Percentiles rank a stretch among this genome's conserved stretches.
These are phyloP conservation scores for Sesbania bispinosa DNA, from an alignment of 306 rosid species.

Conservation along the genomic window DNA sequence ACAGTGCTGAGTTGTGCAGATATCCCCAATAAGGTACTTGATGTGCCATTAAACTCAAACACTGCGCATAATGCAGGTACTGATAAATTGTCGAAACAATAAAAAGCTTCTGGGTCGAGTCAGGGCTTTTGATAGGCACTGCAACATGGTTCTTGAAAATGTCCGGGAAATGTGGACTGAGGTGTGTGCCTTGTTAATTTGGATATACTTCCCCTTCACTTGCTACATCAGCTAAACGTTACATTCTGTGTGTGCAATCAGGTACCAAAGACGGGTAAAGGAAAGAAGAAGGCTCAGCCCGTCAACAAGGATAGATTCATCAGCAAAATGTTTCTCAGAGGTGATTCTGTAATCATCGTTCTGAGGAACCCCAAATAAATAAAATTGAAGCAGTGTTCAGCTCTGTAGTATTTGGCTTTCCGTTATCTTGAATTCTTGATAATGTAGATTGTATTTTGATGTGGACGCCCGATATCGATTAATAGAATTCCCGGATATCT, in stretches of 20 bases:
- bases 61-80: slow-evolving; percentile 43
- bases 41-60: background rate
- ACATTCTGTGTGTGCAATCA: slow-evolving; percentile 1
- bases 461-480: background rate
- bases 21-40: background rate
- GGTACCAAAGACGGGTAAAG: slow-evolving; percentile 91
- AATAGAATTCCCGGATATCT: background rate
- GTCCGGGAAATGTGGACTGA: slow-evolving; percentile 99
- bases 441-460: background rate
- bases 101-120: slow-evolving; percentile 87
- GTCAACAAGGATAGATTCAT: slow-evolving; percentile 94
- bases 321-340: slow-evolving; percentile 87
- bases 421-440: background rate
- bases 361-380: slow-evolving; percentile 88
- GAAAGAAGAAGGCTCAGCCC: slow-evolving; percentile 85
- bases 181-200: slow-evolving; percentile 38
- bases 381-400: background rate
- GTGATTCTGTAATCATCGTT: slow-evolving; percentile 88
- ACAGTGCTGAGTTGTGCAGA: background rate
- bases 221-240: background rate
- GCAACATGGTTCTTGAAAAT: slow-evolving; percentile 97
- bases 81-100: slow-evolving; percentile 87
- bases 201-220: background rate
- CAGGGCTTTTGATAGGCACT: slow-evolving; percentile 92
- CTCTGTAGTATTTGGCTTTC: background rate